Evolutionary conservation across 2,329 filamentous ascomycete species (phyloP), one percentile per base, ranked within the genome.

Genomic region (Podosphaera xanthii): DNA sequence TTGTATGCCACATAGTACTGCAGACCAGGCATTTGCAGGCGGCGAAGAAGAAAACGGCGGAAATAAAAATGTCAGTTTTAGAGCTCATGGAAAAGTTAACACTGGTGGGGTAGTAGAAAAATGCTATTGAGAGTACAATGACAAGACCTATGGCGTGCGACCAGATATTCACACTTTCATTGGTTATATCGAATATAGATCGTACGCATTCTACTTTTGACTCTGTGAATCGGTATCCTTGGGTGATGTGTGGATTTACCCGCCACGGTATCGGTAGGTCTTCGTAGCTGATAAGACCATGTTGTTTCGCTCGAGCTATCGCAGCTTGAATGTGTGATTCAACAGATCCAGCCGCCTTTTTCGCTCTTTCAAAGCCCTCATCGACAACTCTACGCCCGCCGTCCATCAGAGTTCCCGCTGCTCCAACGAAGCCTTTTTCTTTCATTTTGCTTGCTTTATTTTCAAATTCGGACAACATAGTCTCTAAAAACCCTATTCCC

Each of bases 111-210:
- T 98, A 98, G 71, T 95, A 94, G 74, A 95, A 95, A 65, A 98
- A 91, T 60, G 92, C 92, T 50, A 97, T 78, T 10, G 88, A 76
- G 44, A 97, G 77, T 54, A 98, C 86, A 62, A 96, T 76, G 38
- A 97, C 68, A n/a, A 97, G 77, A 22, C 92, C 92, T 36, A 98
- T 78, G 10, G 85, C 81, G 69, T 98, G 92, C 1, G 90, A 91
- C 92, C 92, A 98, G 68, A 98, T 98, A 72, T 98, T 98, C 74
- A 97, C 84, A 48, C 85, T 80, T 72, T 98, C 92, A 72, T 98
- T 98, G 63, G 87, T 94, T 60, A 92, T 74, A 62, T 81, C 78
- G 68, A 95, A 90, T 62, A 87, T 81, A 31, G 89, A 95, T 58
- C 80, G 79, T 58, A 97, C 75, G 69, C 91, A 97, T 65, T 91